Percentiles rank a stretch among this genome's conserved stretches.
Conservation (phyloP, 768 basidiomycete species). For the Lentinus tigrinus region DNA sequence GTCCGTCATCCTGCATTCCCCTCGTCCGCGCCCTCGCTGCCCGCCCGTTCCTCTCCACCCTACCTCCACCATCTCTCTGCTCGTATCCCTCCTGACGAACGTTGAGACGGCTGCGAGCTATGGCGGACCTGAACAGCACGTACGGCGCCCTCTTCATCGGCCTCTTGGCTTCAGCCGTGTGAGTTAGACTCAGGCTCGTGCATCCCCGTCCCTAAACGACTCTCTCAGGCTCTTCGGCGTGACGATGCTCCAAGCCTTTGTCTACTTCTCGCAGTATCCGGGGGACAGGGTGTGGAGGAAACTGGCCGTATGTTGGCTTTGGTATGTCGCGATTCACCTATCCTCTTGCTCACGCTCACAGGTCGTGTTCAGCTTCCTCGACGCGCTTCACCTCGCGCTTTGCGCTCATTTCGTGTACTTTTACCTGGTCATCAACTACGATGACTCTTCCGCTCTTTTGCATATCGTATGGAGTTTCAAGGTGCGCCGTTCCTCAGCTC, state of each 20-base stretch:
- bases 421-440: slow-evolving; percentile 20
- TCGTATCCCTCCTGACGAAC: background rate
- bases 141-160: slow-evolving; percentile 22
- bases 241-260: slow-evolving; percentile 19
- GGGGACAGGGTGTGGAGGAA: slow-evolving; percentile 18
- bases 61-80: background rate
- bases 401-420: slow-evolving; percentile 20
- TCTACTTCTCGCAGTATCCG: slow-evolving; percentile 19
- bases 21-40: background rate
- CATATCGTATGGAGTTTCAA: slow-evolving; percentile 22
- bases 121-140: slow-evolving; percentile 14
- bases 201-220: background rate
- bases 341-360: background rate
- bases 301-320: slow-evolving; percentile 18
- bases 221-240: slow-evolving; percentile 16
- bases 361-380: slow-evolving; percentile 14
- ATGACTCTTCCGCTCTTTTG: slow-evolving; percentile 13
- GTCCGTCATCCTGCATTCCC: background rate
- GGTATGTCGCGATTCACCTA: background rate
- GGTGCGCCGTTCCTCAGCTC: background rate
- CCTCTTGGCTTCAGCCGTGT: slow-evolving; percentile 20
- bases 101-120: background rate
- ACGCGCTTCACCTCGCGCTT: slow-evolving; percentile 19
- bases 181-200: background rate
- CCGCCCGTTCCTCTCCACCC: background rate